Conservation (phyloP, 768 basidiomycete genomes). For the Mycena olivaceomarginata region DNA sequence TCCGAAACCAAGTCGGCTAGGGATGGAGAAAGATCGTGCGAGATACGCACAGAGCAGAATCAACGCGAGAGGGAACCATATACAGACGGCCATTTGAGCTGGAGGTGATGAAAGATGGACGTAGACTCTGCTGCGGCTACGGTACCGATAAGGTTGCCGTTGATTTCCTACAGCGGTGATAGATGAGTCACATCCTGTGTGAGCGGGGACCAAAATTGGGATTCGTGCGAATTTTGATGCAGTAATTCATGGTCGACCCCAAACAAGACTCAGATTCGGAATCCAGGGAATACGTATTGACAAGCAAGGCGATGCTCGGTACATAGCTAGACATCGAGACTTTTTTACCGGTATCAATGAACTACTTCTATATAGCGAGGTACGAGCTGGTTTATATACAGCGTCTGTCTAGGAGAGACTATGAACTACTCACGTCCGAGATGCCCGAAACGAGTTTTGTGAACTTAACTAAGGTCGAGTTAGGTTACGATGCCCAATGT, state of each 20-base stretch:
- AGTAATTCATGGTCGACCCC: no score
- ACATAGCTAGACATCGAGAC: not conserved
- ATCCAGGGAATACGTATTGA: conserved; percentile 21
- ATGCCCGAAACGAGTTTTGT: no score
- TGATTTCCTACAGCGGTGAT: conserved; percentile 18
- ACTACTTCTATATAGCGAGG: conserved; percentile 8
- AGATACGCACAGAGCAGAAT: conserved; percentile 22
- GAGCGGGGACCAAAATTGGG: conserved; percentile 18
- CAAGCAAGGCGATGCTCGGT: conserved; percentile 15
- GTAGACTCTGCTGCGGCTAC: conserved; percentile 7
- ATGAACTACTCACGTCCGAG: not conserved
- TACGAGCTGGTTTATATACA: conserved; percentile 2
- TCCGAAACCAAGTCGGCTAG: not conserved
- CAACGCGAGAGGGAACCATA: conserved; percentile 12
- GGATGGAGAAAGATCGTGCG: conserved; percentile 13
- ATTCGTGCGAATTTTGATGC: conserved; percentile 17
- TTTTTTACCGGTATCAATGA: conserved; percentile 16
- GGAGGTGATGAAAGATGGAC: conserved; percentile 4
- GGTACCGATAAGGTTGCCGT: conserved; percentile 9
- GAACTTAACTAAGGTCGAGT: no score
- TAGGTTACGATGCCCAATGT: no score
- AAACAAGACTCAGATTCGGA: not conserved
- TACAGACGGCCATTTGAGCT: conserved; percentile 7
- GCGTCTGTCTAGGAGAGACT: not conserved
- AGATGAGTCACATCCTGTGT: conserved; percentile 21